A percentile compares a stretch with the other conserved stretches of the same genome.
Conservation (phyloP, 2,329 filamentous ascomycete genomes). For the Colletotrichum camelliae region DNA sequence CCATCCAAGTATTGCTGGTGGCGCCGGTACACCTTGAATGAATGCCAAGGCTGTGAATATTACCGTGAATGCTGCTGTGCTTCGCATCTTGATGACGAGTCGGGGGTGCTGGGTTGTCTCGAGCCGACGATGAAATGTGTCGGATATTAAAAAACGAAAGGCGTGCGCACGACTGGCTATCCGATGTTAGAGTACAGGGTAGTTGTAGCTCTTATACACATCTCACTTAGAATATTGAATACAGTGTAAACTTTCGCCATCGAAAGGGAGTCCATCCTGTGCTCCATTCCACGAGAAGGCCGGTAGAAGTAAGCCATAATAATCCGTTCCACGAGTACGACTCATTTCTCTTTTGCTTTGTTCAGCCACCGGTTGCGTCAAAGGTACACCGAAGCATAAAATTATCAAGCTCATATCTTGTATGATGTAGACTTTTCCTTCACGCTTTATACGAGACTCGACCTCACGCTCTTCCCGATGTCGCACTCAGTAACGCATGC, state of each 20-base stretch:
- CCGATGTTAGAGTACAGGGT: background rate
- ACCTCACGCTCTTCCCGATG: background rate
- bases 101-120: background rate
- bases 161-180: background rate
- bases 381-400: background rate
- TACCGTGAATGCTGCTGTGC: background rate
- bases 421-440: rapidly evolving
- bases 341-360: background rate
- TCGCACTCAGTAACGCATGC: background rate
- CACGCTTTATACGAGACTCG: background rate
- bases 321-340: background rate
- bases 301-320: background rate
- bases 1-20: background rate
- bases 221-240: background rate
- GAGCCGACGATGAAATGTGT: background rate
- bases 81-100: background rate
- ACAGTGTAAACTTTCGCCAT: background rate
- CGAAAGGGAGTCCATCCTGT: background rate
- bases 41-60: background rate
- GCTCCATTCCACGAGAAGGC: background rate
- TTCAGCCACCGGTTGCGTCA: background rate
- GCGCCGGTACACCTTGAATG: background rate
- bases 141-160: background rate
- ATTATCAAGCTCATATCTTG: background rate
- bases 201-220: background rate